Evolutionary conservation across 306 rosid genomes (phyloP).

Genomic region (Erythrophleum fordii): DNA sequence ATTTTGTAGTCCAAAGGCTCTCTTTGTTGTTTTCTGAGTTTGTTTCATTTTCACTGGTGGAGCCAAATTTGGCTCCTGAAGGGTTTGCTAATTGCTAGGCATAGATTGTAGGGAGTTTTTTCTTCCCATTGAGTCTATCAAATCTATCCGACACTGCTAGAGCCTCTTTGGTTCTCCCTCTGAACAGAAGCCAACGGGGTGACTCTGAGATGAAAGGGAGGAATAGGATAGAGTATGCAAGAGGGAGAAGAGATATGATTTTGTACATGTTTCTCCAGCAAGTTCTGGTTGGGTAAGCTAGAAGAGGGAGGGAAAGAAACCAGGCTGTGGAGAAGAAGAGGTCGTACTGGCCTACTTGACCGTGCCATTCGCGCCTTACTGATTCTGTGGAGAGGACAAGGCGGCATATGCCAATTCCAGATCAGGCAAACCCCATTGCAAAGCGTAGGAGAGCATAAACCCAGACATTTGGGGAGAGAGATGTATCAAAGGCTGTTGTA

Average conservation of each 20-base stretch:
- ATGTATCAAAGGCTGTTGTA: constrained; percentile 35
- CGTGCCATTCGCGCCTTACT: constrained; percentile 37
- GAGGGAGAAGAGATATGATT: constrained; percentile 32
- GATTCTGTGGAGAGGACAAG: constrained; percentile 44
- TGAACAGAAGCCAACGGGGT: constrained; percentile 39
- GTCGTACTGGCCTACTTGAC: constrained; percentile 41
- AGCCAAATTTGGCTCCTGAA: not conserved
- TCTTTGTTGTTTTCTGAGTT: not conserved
- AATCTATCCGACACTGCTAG: constrained; percentile 27
- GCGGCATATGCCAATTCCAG: constrained; percentile 43
- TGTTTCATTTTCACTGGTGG: not conserved
- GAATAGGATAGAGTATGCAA: constrained; percentile 22
- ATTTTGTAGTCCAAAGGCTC: constrained; percentile 39
- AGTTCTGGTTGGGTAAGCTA: constrained; percentile 40
- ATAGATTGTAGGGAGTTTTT: constrained; percentile 31
- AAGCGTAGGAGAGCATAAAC: constrained; percentile 39
- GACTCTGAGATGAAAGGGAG: constrained; percentile 43
- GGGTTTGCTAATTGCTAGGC: constrained; percentile 20
- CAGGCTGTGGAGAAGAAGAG: constrained; percentile 45
- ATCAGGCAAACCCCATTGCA: constrained; percentile 38
- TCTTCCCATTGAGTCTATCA: constrained; percentile 38
- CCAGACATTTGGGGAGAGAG: constrained; percentile 38
- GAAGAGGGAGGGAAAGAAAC: constrained; percentile 41
- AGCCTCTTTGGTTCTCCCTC: constrained; percentile 42
- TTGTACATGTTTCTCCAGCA: constrained; percentile 42